Evolutionary conservation across 352 stramenopile genomes (phyloP).

Genomic region (Phytopythium boreale): DNA sequence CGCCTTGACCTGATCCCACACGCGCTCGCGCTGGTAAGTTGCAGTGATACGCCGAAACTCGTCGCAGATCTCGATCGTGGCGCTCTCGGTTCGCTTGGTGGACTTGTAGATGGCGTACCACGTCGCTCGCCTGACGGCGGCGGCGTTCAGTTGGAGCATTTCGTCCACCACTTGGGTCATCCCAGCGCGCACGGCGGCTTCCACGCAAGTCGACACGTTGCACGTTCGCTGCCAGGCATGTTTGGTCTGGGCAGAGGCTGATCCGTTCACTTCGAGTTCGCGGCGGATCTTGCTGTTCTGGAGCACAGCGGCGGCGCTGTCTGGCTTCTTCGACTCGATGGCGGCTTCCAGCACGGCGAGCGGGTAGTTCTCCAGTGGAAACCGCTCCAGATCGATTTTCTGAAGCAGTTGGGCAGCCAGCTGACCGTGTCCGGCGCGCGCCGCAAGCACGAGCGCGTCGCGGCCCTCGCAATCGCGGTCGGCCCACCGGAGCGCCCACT

Average conservation of each 20-base stretch:
- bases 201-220: conserved; percentile 6
- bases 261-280: not conserved
- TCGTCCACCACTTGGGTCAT: conserved; percentile 4
- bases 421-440: conserved; percentile 16
- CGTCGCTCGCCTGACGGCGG: not conserved
- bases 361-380: conserved; percentile 9
- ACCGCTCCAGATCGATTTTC: conserved; percentile 1
- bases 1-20: conserved; percentile 7
- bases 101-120: conserved; percentile 9
- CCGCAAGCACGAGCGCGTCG: conserved; percentile 18
- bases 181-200: conserved; percentile 2
- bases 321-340: conserved; percentile 4
- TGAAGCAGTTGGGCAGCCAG: conserved; percentile 21
- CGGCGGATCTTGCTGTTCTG: conserved; percentile 6
- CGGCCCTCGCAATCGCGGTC: conserved; percentile 19
- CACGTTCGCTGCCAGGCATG: conserved; percentile 3
- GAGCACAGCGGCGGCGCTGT: not conserved
- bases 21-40: conserved; percentile 1
- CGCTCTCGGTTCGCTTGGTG: not conserved
- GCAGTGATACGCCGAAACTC: not conserved
- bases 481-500: conserved; percentile 16
- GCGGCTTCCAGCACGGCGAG: conserved; percentile 7
- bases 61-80: not conserved
- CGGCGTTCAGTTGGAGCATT: conserved; percentile 9
- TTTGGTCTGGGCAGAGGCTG: not conserved